A percentile compares a stretch with the other conserved stretches of the same genome.
phyloP scores from a whole-genome alignment of 495 filamentous ascomycete genomes.

The Penicillium flavigenum region DNA sequence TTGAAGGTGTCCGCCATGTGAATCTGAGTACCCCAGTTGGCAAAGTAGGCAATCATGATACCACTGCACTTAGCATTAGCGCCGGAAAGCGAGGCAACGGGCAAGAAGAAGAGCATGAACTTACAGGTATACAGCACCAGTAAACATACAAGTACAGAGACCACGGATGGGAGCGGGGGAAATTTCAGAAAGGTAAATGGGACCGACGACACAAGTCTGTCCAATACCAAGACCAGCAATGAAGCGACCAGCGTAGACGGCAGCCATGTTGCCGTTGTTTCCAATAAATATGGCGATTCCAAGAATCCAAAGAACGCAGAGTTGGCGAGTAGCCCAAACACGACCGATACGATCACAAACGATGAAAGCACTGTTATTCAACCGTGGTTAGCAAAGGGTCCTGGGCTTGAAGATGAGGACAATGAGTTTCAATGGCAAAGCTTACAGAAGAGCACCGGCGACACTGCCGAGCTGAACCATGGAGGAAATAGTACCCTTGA shows the following conservation, averaged over 20 bases:
- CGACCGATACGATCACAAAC: slow-evolving; percentile 52
- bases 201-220: slow-evolving; percentile 57
- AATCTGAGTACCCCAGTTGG: slow-evolving; percentile 6
- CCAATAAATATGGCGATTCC: slow-evolving; percentile 59
- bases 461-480: slow-evolving; percentile 9
- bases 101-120: neutral
- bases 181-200: slow-evolving; percentile 38
- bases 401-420: neutral
- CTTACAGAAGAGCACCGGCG: slow-evolving; percentile 4
- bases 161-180: slow-evolving; percentile 35
- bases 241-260: slow-evolving; percentile 57
- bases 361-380: neutral
- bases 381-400: neutral
- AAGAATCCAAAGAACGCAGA: slow-evolving; percentile 57
- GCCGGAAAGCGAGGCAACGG: neutral
- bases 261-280: slow-evolving; percentile 49
- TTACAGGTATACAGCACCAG: slow-evolving; percentile 10
- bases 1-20: slow-evolving; percentile 8
- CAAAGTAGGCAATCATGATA: slow-evolving; percentile 11
- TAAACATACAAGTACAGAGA: slow-evolving; percentile 12
- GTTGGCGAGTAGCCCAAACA: slow-evolving; percentile 57
- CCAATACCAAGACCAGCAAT: slow-evolving; percentile 59
- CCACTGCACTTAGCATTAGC: neutral
- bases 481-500: slow-evolving; percentile 8
- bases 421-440: neutral